These are phyloP conservation scores for Odontarrhena argentea DNA, from an alignment of 345 rosid genomes.

Conservation along the genomic window DNA sequence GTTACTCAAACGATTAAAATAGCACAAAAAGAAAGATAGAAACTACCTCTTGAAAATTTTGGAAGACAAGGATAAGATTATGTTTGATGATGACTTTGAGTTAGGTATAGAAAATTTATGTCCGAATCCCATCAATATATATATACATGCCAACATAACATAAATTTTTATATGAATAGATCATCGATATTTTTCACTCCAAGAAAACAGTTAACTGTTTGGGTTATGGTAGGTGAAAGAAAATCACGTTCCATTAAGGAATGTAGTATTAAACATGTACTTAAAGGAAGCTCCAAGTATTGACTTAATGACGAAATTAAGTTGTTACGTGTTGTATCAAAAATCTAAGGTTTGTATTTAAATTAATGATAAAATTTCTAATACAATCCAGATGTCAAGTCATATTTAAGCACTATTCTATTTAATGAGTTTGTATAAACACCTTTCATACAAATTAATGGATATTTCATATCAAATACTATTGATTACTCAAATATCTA, in stretches of 20 bases:
- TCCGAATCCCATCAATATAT: conserved; percentile 20
- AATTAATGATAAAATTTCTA: too few species aligned
- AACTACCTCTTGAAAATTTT: conserved; percentile 9
- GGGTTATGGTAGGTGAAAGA: conserved; percentile 32
- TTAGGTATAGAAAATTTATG: conserved; percentile 38
- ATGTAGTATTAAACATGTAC: conserved; percentile 16
- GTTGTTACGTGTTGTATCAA: too few species aligned
- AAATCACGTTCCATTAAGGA: background rate
- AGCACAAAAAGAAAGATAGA: background rate
- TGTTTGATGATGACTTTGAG: conserved; percentile 18
- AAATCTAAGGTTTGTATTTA: too few species aligned
- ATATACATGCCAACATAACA: conserved; percentile 19
- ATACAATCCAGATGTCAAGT: too few species aligned
- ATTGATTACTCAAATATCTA: too few species aligned
- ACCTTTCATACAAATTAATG: too few species aligned
- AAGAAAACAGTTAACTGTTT: conserved; percentile 34
- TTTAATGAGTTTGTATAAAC: too few species aligned
- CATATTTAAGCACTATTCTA: too few species aligned
- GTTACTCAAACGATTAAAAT: background rate
- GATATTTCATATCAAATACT: too few species aligned
- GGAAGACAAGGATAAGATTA: conserved; percentile 20
- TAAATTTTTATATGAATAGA: conserved; percentile 7
- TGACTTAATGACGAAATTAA: background rate
- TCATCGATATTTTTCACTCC: conserved; percentile 10
- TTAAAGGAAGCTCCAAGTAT: conserved; percentile 38